Evolutionary conservation across 2,329 filamentous ascomycete genomes (phyloP), one percentile per base, ranked within the genome.

Genomic region (Penicillium sp.): DNA sequence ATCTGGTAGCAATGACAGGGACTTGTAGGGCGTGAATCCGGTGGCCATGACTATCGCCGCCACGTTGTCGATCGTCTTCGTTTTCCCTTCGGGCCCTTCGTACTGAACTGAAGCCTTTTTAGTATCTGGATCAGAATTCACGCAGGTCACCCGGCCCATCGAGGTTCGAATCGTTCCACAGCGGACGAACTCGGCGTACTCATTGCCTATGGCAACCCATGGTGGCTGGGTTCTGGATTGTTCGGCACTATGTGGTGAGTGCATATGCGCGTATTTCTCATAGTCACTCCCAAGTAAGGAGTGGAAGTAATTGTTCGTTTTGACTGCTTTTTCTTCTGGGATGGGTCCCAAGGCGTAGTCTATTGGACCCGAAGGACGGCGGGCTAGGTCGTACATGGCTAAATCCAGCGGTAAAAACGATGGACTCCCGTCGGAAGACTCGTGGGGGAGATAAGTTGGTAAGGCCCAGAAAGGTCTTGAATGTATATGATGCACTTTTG

Each of bases 371-470:
- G 76, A 71, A 0, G 84, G 82, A 5, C 89, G 80, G 53, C 84
- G 83, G 29, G 79, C 80, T 5, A 89, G 72, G 64, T 94, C 90
- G 67, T 89, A 91, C 2, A 89, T 84, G 2, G 81, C 77, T 42
- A 93, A 78, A 69, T 95, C 90, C 8, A 91, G 73, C 0, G 90
- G 90, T 0, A 91, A 71, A 62, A 92, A 92, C 0, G 81, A 80
- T 0, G 79, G 69, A 0, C 34, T 53, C 8, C 55, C 55, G 5
- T 58, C 37, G 22, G 57, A 4, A 5, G 31, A 55, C 4, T 56
- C 64, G 59, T 72, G 71, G 6, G 78, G 78, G 4, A 78, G 61
- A 57, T 77, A 78, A 2, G 74, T 78, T 0, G 89, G 88, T 26
- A 92, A 79, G 0, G 88, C 82, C 84, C 91, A 94, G 31, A 86